Evolutionary conservation across 108 stramenopile species (phyloP), one percentile per base, ranked within the genome.

Genomic region (Fragilaria radians): DNA sequence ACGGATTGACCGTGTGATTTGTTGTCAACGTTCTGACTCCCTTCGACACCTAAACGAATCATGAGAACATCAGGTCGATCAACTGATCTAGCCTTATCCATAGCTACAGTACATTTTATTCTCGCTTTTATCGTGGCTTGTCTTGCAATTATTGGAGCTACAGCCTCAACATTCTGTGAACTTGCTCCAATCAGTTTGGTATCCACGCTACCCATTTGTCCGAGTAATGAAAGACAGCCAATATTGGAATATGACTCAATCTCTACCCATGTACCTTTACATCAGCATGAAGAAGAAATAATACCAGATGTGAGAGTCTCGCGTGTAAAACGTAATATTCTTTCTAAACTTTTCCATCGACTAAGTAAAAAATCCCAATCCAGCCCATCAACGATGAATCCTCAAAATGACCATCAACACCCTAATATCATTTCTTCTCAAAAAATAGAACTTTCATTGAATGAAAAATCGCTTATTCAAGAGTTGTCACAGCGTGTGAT

Each of bases 321-420:
- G 5, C 97, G 98, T 2, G 97, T 98, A 64, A 85, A 81, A 0
- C 57, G 97, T 49, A 97, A 96, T 65, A 66, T 99, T 21, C 98
- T 96, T 4, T 93, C 96, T 18, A 76, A 75, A 60, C 97, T 94
- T 94, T 93, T 99, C 61, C 98, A 97, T 73, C 95, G n/a, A n/a
- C n/a, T n/a, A n/a, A n/a, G n/a, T n/a, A n/a, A n/a, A n/a, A n/a
- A n/a, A n/a, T 82, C 59, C 96, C 96, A 66, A 82, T 96, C 25
- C 88, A 82, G 61, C 74, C 97, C 48, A 88, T 82, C 57, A 66
- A 88, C 62, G 97, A 96, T 69, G 87, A 85, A 52, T 96, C 97
- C 61, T 97, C 95, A 78, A 98, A 98, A 66, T 88, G 94, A 23
- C 77, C 93, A 55, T 89, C 36, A 42, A 42, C 14, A 42, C 14